Evolutionary conservation across 345 rosid genomes (phyloP).

Genomic region (Eucalyptus regnans): DNA sequence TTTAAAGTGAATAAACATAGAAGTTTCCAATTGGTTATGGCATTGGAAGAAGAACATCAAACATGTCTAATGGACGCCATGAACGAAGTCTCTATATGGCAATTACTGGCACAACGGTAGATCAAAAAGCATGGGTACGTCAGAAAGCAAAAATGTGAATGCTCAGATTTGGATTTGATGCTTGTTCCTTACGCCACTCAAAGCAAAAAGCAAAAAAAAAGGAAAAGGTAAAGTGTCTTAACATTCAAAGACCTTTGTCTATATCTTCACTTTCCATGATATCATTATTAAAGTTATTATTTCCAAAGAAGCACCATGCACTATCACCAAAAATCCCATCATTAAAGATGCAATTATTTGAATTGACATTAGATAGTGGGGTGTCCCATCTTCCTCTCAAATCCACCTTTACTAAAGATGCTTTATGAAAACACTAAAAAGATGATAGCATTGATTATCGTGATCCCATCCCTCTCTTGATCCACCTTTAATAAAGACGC

Average conservation of each 20-base stretch:
- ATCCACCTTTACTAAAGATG: not conserved
- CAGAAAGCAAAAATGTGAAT: not conserved
- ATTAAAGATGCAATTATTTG: not conserved
- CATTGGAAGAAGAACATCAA: not conserved
- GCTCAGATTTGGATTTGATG: not conserved
- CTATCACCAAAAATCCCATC: not conserved
- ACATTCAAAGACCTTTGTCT: not conserved
- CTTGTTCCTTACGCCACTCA: not conserved
- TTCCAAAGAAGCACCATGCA: too few relatives aligned
- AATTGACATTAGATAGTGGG: not conserved
- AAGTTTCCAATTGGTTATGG: not conserved
- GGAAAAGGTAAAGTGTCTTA: not conserved
- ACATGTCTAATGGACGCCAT: rapidly evolving
- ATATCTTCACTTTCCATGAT: not conserved
- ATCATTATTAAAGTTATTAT: not conserved
- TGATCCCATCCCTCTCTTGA: not conserved
- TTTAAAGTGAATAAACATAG: not conserved
- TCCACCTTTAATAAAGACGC: not conserved
- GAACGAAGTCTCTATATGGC: not conserved
- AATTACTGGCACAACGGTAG: rapidly evolving
- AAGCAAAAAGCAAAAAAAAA: not conserved
- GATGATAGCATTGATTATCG: not conserved
- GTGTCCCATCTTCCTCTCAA: not conserved
- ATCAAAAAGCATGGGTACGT: rapidly evolving
- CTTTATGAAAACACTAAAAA: not conserved